A percentile compares a stretch with the other conserved stretches of the same genome.
Evolutionary conservation across 805 yeast species (phyloP).

Genomic region (Metschnikowia santaceciliae): DNA sequence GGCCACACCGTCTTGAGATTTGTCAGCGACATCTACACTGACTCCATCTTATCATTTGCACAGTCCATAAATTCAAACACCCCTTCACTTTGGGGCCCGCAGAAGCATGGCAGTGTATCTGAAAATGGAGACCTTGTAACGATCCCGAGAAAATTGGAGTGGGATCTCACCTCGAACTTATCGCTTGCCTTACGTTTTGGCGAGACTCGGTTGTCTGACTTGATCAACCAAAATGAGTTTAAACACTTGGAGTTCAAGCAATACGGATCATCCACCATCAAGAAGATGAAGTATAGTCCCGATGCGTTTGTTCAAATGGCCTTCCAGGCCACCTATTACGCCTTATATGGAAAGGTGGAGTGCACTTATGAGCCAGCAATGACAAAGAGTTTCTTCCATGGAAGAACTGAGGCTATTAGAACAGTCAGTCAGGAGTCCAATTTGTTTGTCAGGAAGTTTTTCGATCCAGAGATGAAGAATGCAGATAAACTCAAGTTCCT

Average conservation of each 20-base stretch:
- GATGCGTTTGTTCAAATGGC: conserved; percentile 95
- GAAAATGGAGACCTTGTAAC: conserved; percentile 44
- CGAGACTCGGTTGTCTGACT: conserved; percentile 82
- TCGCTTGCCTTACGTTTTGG: conserved; percentile 82
- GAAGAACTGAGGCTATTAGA: conserved; percentile 89
- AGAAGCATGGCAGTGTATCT: conserved; percentile 18
- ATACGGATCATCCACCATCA: conserved; percentile 74
- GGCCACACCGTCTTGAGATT: conserved; percentile 90
- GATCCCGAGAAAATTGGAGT: conserved; percentile 82
- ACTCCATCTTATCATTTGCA: conserved; percentile 83
- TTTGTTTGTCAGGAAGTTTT: conserved; percentile 77
- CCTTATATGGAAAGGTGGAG: conserved; percentile 87
- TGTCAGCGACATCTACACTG: conserved; percentile 88
- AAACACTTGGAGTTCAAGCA: conserved; percentile 68
- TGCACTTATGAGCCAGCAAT: conserved; percentile 95
- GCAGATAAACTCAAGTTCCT: conserved; percentile 57
- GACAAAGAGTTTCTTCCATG: conserved; percentile 85
- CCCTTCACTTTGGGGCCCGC: conserved; percentile 62
- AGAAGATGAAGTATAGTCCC: conserved; percentile 82
- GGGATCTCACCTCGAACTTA: conserved; percentile 75
- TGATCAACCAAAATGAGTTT: conserved; percentile 87
- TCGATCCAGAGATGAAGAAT: conserved; percentile 59
- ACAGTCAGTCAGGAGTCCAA: conserved; percentile 79
- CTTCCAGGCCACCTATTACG: conserved; percentile 88
- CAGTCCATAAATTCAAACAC: conserved; percentile 71